Evolutionary conservation across 2,329 filamentous ascomycete species (phyloP).

Genomic region (Claviceps monticola): DNA sequence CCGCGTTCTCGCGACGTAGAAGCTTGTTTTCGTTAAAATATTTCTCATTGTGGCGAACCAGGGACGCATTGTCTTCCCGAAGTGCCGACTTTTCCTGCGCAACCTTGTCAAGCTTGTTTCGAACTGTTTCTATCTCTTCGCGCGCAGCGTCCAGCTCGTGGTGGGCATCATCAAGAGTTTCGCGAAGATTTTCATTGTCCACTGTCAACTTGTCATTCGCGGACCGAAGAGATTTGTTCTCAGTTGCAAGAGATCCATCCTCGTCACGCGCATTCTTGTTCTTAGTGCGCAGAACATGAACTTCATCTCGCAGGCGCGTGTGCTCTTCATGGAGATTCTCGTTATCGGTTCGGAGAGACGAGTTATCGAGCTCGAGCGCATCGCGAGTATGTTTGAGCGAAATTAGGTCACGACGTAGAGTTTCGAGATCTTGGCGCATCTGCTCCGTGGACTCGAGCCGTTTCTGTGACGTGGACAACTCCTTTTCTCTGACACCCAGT

Average conservation of each 20-base stretch:
- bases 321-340: slow-evolving; percentile 23
- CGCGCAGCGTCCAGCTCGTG: slow-evolving; percentile 27
- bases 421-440: slow-evolving; percentile 23
- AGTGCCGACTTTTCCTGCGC: slow-evolving; percentile 30
- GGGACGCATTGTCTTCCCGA: slow-evolving; percentile 36
- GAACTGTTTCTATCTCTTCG: slow-evolving; percentile 26
- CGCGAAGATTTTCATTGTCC: slow-evolving; percentile 30
- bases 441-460: slow-evolving; percentile 28
- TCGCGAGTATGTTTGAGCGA: slow-evolving; percentile 25
- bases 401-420: slow-evolving; percentile 26
- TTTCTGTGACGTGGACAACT: slow-evolving; percentile 27
- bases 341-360: slow-evolving; percentile 27
- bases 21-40: slow-evolving; percentile 40
- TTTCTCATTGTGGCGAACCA: slow-evolving; percentile 40
- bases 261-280: slow-evolving; percentile 23
- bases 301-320: slow-evolving; percentile 23
- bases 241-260: slow-evolving; percentile 27
- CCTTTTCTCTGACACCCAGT: slow-evolving; percentile 26
- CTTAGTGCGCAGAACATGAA: slow-evolving; percentile 25
- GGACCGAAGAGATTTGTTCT: slow-evolving; percentile 31
- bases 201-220: slow-evolving; percentile 26
- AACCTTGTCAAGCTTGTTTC: slow-evolving; percentile 24
- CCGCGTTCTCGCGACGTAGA: slow-evolving; percentile 32
- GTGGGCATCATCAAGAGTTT: slow-evolving; percentile 25
- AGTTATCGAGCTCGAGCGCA: slow-evolving; percentile 26